Conservation (phyloP, 192 early-diverging fungal genomes). For the Backusella westeae region DNA sequence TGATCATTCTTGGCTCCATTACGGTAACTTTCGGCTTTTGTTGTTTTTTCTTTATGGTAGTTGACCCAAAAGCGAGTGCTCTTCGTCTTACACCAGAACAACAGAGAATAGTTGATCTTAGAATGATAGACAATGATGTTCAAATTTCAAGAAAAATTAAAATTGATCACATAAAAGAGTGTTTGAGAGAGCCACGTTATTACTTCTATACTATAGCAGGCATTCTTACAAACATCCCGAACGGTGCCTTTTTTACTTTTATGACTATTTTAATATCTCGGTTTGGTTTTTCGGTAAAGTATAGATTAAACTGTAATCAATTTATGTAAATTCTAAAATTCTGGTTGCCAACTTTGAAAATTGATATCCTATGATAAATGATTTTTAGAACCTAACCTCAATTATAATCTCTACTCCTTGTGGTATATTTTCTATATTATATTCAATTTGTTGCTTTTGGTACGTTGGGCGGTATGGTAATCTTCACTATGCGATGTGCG, state of each 20-base stretch:
- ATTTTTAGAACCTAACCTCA: conserved; percentile 14
- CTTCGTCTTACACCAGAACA: not conserved
- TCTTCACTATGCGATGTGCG: not conserved
- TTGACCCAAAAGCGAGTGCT: not conserved
- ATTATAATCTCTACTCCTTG: conserved; percentile 15
- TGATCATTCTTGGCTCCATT: conserved; percentile 29
- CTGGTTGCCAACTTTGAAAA: no score
- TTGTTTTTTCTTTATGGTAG: conserved; percentile 22
- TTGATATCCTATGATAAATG: no score
- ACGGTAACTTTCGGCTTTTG: conserved; percentile 17
- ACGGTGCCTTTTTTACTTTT: conserved; percentile 21
- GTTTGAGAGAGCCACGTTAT: conserved; percentile 15
- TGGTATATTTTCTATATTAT: conserved; percentile 6
- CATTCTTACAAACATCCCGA: conserved; percentile 18
- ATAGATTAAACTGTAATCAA: not conserved
- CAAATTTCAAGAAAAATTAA: conserved; percentile 13
- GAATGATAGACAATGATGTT: conserved; percentile 19
- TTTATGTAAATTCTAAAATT: no score
- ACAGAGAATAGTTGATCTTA: not conserved
- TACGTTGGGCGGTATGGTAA: not conserved
- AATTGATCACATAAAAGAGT: conserved; percentile 23
- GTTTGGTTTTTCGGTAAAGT: conserved; percentile 24
- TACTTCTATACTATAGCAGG: conserved; percentile 4
- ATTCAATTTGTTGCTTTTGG: not conserved
- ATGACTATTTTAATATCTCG: conserved; percentile 2